Base-by-base conservation (phyloP, 1,139 yeast genomes). In the Pneumocystis murina region DNA sequence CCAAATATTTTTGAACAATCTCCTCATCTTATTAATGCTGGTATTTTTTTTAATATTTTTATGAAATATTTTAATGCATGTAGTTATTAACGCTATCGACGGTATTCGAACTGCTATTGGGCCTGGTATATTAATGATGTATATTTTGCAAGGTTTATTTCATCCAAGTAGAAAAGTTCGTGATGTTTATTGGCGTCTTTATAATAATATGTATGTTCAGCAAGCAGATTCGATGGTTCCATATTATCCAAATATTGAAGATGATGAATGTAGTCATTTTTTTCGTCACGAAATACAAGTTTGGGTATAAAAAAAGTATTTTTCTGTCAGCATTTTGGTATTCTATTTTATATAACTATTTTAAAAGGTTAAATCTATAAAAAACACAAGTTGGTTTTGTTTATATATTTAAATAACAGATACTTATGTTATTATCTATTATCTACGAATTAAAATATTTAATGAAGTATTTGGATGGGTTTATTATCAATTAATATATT, bases 81-180 rank as follows among this genome's bases (percentile, higher is more conserved):
- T 94, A 74, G 97, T 91, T 16, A 90, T 91, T 65, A 80, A 78
- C 38, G 81, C 97, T 67, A 77, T 92, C 38, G 94, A 87, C 66
- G 86, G 91, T 0, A 73, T 90, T 43, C 78, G 94, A 59, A 77
- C 81, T 64, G 85, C 86, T 0, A 74, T 91, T 24, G 98, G 99
- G 0, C 80, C 83, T 12, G 96, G 96, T 0, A 70, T 83, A 1
- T 79, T 86, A 65, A 74, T 86, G 77, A 85, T 87, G 70, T 92
- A 94, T 73, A 71, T 87, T 0, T 41, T 66, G 40, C 64, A 64
- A 17, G 67, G 67, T 0, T 75, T 94, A 36, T 92, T 90, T 73
- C 98, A 94, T 70, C 95, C 97, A 0, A 96, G 98, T 0, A 78
- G 85, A 64, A 87, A 86, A 70, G 98, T 94, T 0, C 78, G 98